phyloP scores from a whole-genome alignment of 228 moss, liverwort and hornwort species.

The Sphagnum fallax region DNA sequence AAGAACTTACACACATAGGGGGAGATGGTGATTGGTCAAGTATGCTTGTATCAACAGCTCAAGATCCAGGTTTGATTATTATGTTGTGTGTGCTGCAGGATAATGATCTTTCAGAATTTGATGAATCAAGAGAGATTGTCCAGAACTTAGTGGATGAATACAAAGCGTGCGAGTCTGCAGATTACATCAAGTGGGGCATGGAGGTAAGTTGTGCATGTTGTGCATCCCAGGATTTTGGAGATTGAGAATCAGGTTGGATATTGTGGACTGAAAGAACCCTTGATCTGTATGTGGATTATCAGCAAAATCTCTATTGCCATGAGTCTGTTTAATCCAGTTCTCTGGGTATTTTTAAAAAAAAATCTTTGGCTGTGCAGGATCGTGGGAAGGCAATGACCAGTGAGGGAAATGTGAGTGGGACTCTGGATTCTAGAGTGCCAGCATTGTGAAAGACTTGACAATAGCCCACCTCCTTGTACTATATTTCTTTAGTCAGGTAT shows the following conservation, averaged over 20 bases:
- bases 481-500: too few species aligned
- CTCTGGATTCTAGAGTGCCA: constrained; percentile 71
- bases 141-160: constrained; percentile 98
- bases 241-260: neutral
- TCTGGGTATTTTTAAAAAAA: neutral
- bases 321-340: neutral
- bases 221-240: neutral
- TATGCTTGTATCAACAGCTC: too few species aligned
- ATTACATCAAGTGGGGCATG: constrained; percentile 99
- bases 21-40: too few species aligned
- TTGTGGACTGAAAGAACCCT: neutral
- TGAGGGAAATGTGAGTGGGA: constrained; percentile 80
- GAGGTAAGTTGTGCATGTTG: constrained; percentile 42
- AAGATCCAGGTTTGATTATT: too few species aligned
- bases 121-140: constrained; percentile 96
- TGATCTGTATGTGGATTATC: neutral
- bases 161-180: constrained; percentile 98
- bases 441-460: constrained; percentile 22
- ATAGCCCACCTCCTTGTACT: too few species aligned
- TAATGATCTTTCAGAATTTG: constrained; percentile 96
- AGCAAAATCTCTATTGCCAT: neutral
- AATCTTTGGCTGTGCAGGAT: constrained; percentile 41
- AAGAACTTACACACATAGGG: too few species aligned
- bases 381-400: constrained; percentile 79
- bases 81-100: constrained; percentile 44